Evolutionary conservation across 1,284 basidiomycete species (phyloP), one percentile per base, ranked within the genome.

Genomic region (Ustilago trichophora): DNA sequence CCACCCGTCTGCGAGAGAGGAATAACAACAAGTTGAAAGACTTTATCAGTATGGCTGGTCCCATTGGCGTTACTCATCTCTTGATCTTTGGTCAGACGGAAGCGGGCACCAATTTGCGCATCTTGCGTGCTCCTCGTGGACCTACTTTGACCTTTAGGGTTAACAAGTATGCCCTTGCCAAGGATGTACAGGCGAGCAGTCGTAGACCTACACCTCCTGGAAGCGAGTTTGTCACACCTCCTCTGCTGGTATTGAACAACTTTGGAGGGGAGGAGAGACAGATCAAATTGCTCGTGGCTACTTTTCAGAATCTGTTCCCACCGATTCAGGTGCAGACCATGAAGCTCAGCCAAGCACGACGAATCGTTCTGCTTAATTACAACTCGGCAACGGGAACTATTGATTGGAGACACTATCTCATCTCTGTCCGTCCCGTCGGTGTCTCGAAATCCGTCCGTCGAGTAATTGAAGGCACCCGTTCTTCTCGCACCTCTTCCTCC

Each of bases 91-190:
- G 75, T 29, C 81, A 81, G 66, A 80, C 78, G 15, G 71, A 77
- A 60, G 92, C 92, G 12, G 88, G 91, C 4, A 83, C 86, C 46
- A 86, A 87, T 71, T 80, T 99, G 77, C 87, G 95, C 38, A 89
- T 99, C 44, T 87, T 93, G 32, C 88, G 93, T 50, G 84, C 96
- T n/a, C 90, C 94, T 4, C 86, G 90, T 18, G 96, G 96, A 1
- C 96, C 96, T 18, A 96, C 93, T 3, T 87, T 98, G 48, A 96
- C 90, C 71, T 98, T 98, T 82, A 85, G 95, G 25, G 85, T 98
- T 10, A 91, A 96, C 83, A 84, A 93, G 73, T 99, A 97, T 81
- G 93, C 91, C 75, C 84, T 98, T 35, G 88, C 90, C 84, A 91
- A 90, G 80, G 93, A 95, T 78, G 83, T 95, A 26, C 80, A 89